These are phyloP conservation scores for Amborella trichopoda DNA, from an alignment of 164 flowering plant species.

Conservation along the genomic window DNA sequence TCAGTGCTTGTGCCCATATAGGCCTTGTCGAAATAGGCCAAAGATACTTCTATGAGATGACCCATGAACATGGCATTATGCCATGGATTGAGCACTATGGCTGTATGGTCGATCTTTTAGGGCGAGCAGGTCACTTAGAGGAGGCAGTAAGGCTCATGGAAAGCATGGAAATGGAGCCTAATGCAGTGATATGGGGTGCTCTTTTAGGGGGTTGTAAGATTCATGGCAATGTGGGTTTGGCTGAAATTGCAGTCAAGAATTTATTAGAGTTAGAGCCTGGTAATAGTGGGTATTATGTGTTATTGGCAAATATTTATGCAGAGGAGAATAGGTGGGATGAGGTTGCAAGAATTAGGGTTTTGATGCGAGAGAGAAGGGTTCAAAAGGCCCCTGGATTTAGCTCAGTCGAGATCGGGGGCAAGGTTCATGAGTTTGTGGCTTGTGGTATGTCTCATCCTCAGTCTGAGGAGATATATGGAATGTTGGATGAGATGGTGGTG, in stretches of 20 bases:
- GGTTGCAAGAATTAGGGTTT: constrained; percentile 34
- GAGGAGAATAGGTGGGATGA: constrained; percentile 59
- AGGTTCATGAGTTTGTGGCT: constrained; percentile 54
- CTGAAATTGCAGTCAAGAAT: constrained; percentile 35
- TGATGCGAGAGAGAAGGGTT: constrained; percentile 39
- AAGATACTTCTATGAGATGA: constrained; percentile 40
- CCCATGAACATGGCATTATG: constrained; percentile 20
- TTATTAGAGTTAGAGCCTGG: constrained; percentile 49
- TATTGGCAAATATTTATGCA: constrained; percentile 55
- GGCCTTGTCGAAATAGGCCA: constrained; percentile 68
- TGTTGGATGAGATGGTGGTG: constrained; percentile 34
- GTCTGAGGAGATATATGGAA: constrained; percentile 25
- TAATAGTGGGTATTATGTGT: constrained; percentile 49
- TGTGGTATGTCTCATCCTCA: constrained; percentile 39
- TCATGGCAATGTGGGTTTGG: constrained; percentile 54
- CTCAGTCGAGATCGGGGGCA: constrained; percentile 53
- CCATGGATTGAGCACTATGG: constrained; percentile 69
- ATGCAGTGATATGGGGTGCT: constrained; percentile 68
- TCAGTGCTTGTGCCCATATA: constrained; percentile 65
- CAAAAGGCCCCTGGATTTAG: constrained; percentile 60
- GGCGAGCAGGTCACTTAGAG: constrained; percentile 52
- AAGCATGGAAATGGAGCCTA: constrained; percentile 47
- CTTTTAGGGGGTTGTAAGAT: constrained; percentile 61
- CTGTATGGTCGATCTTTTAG: constrained; percentile 68
- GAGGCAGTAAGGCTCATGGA: constrained; percentile 49